A percentile compares a stretch with the other conserved stretches of the same genome.
Evolutionary conservation across 371 early-diverging fungal genomes (phyloP).

Genomic region (Circinella umbellata): DNA sequence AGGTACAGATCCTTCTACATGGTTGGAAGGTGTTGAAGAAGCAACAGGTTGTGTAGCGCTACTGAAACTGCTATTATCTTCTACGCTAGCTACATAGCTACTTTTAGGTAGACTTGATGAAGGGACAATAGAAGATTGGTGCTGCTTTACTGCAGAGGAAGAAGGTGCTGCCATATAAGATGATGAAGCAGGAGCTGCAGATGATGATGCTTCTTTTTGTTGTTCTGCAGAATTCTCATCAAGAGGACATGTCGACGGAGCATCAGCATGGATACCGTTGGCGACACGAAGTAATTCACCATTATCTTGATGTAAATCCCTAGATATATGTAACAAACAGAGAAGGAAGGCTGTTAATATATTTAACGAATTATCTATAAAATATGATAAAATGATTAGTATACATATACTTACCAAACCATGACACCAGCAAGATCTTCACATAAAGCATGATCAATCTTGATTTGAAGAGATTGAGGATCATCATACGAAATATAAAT

Average conservation of each 20-base stretch:
- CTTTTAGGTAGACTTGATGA: neutral
- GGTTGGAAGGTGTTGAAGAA: slow-evolving; percentile 14
- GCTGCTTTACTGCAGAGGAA: neutral
- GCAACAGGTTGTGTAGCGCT: slow-evolving; percentile 1
- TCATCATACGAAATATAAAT: slow-evolving; percentile 73
- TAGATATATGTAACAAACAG: neutral
- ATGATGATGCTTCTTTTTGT: neutral
- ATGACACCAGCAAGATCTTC: slow-evolving; percentile 66
- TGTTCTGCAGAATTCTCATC: too few species aligned
- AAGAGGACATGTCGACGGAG: slow-evolving; percentile 21
- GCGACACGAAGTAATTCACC: slow-evolving; percentile 55
- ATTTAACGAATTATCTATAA: too few species aligned
- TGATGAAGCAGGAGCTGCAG: neutral
- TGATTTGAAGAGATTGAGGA: slow-evolving; percentile 57
- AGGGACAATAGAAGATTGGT: neutral
- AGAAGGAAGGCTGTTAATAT: too few species aligned
- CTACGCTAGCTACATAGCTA: neutral
- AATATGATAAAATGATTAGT: too few species aligned
- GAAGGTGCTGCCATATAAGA: neutral
- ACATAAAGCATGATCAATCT: slow-evolving; percentile 59
- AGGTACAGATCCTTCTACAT: slow-evolving; percentile 1
- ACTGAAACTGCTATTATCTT: neutral
- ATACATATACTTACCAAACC: slow-evolving; percentile 57
- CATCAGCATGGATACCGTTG: slow-evolving; percentile 37
- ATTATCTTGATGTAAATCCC: slow-evolving; percentile 62